These are phyloP conservation scores for Fusarium sp. DNA, from an alignment of 2,329 filamentous ascomycete genomes.

Conservation along the genomic window DNA sequence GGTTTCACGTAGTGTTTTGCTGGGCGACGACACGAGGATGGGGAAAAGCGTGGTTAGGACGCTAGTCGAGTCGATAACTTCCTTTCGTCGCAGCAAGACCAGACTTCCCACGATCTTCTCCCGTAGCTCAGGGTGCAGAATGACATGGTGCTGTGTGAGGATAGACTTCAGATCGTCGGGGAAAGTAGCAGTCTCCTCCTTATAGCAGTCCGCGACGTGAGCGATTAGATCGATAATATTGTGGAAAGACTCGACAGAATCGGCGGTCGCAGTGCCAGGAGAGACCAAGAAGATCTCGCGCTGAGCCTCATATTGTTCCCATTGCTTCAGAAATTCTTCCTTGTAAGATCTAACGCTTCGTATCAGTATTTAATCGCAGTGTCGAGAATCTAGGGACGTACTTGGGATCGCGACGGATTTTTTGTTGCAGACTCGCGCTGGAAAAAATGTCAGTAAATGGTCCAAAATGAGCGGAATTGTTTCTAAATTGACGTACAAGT, in stretches of 20 bases:
- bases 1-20: slow-evolving; percentile 85
- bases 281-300: slow-evolving; percentile 90
- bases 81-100: slow-evolving; percentile 87
- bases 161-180: slow-evolving; percentile 84
- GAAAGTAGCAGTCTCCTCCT: slow-evolving; percentile 79
- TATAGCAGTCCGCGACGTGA: slow-evolving; percentile 94
- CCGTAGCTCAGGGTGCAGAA: slow-evolving; percentile 83
- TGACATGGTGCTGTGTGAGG: slow-evolving; percentile 81
- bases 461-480: not conserved
- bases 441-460: slow-evolving; percentile 45
- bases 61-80: slow-evolving; percentile 84
- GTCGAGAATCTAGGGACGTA: slow-evolving; percentile 50
- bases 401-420: slow-evolving; percentile 86
- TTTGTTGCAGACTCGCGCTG: slow-evolving; percentile 87
- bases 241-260: slow-evolving; percentile 83
- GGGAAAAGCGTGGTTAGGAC: slow-evolving; percentile 94
- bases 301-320: slow-evolving; percentile 90
- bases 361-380: slow-evolving; percentile 20
- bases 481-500: slow-evolving; percentile 65
- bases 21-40: slow-evolving; percentile 89
- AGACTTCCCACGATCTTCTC: slow-evolving; percentile 95
- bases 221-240: slow-evolving; percentile 94
- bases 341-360: slow-evolving; percentile 74
- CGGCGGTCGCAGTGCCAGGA: slow-evolving; percentile 79
- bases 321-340: slow-evolving; percentile 88